Conservation (phyloP, 2,329 filamentous ascomycete genomes). For the Neofusicoccum ribis region DNA sequence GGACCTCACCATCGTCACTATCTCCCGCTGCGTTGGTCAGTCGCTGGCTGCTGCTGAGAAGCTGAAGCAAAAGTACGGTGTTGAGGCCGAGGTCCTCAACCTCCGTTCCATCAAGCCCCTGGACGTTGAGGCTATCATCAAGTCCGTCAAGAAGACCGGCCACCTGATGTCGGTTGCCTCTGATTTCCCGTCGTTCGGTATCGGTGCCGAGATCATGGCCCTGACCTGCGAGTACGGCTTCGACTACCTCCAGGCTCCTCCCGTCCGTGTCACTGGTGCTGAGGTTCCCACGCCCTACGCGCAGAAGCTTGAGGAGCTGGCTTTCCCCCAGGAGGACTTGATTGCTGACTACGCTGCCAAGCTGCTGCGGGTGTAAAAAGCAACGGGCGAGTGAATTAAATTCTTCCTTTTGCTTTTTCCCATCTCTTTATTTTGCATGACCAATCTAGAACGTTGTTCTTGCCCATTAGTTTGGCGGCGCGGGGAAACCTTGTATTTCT, state of each 20-base stretch:
- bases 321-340: constrained; percentile 85
- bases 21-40: constrained; percentile 95
- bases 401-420: not conserved
- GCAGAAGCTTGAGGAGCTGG: constrained; percentile 88
- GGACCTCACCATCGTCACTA: constrained; percentile 91
- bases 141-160: constrained; percentile 98
- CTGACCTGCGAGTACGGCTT: constrained; percentile 97
- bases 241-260: constrained; percentile 94
- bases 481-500: constrained; percentile 17
- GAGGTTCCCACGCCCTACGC: constrained; percentile 98
- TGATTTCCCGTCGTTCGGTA: constrained; percentile 93
- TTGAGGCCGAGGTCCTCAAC: constrained; percentile 97
- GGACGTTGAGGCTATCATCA: constrained; percentile 91
- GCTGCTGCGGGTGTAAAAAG: constrained; percentile 71
- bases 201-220: constrained; percentile 88
- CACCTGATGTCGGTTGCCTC: constrained; percentile 90
- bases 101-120: constrained; percentile 96
- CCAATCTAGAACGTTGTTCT: constrained; percentile 16
- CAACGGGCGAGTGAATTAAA: constrained; percentile 11
- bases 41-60: constrained; percentile 83
- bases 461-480: constrained; percentile 13
- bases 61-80: constrained; percentile 93
- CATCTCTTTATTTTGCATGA: constrained; percentile 9
- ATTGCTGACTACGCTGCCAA: constrained; percentile 89
- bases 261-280: constrained; percentile 90